Conservation (phyloP, 352 stramenopile genomes). For the Phytophthora pinifolia region DNA sequence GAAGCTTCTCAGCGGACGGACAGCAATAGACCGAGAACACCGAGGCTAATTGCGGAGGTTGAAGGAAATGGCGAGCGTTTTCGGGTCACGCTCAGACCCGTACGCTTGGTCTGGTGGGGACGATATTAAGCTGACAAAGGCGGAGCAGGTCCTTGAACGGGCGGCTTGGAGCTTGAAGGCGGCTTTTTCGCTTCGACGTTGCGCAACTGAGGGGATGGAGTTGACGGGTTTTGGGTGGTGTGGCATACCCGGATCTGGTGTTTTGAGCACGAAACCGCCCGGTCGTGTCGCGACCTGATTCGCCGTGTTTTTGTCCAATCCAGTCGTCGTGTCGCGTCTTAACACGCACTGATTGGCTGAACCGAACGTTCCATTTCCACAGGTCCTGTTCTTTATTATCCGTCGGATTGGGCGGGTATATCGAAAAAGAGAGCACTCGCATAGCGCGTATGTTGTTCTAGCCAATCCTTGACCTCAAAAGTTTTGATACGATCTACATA, state of each 20-base stretch:
- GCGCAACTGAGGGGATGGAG: no score
- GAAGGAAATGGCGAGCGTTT: constrained; percentile 1
- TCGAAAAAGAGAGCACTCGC: no score
- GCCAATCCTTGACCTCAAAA: no score
- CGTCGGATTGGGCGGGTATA: constrained; percentile 16
- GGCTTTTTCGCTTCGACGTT: constrained; percentile 4
- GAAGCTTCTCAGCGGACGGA: constrained; percentile 2
- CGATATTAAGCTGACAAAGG: no score
- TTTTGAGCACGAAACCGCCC: neutral
- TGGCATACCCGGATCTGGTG: neutral
- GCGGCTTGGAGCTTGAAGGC: constrained; percentile 6
- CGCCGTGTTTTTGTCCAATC: constrained; percentile 22
- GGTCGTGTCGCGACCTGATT: constrained; percentile 23
- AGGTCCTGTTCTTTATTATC: constrained; percentile 1
- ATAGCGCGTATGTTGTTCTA: no score
- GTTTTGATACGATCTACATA: no score
- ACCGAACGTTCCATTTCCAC: constrained; percentile 1
- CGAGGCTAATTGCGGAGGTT: constrained; percentile 1
- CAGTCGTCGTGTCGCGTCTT: neutral
- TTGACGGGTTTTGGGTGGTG: constrained; percentile 7
- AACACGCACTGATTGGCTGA: constrained; percentile 7
- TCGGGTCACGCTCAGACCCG: neutral
- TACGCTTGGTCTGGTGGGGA: no score
- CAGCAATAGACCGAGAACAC: constrained; percentile 22
- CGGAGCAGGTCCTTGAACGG: no score